Conservation (phyloP, 2,329 filamentous ascomycete species). For the Teratosphaeria viscida region DNA sequence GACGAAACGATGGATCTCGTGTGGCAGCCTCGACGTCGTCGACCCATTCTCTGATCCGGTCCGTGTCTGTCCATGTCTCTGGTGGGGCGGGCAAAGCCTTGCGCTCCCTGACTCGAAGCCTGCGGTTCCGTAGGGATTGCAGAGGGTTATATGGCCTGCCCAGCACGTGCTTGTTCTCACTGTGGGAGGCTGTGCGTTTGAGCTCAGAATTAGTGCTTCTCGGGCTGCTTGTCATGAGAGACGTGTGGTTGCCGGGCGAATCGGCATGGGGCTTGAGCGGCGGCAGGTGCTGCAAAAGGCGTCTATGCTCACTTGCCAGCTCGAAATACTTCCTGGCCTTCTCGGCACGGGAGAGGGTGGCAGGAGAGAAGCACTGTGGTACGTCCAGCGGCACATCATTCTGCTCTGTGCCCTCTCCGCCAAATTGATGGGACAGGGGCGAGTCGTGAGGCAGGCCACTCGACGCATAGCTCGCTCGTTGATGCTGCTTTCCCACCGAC, state of each 20-base stretch:
- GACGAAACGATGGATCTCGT: constrained; percentile 26
- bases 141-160: constrained; percentile 80
- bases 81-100: constrained; percentile 61
- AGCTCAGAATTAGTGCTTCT: constrained; percentile 31
- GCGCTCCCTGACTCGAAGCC: constrained; percentile 69
- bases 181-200: constrained; percentile 28
- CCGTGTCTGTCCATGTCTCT: constrained; percentile 67
- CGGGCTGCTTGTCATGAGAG: constrained; percentile 31
- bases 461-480: neutral
- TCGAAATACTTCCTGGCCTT: constrained; percentile 81
- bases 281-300: constrained; percentile 67
- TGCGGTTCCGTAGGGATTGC: constrained; percentile 84
- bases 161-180: constrained; percentile 30
- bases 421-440: neutral
- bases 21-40: constrained; percentile 51
- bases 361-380: constrained; percentile 61
- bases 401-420: constrained; percentile 2
- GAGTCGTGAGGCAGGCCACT: neutral
- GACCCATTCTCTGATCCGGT: constrained; percentile 65
- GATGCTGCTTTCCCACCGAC: neutral
- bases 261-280: constrained; percentile 49
- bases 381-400: constrained; percentile 24
- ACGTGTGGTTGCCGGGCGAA: constrained; percentile 32
- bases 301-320: constrained; percentile 72
- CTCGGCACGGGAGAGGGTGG: constrained; percentile 70